Evolutionary conservation across 2,329 filamentous ascomycete genomes (phyloP).

Genomic region (Monilinia fructigena): DNA sequence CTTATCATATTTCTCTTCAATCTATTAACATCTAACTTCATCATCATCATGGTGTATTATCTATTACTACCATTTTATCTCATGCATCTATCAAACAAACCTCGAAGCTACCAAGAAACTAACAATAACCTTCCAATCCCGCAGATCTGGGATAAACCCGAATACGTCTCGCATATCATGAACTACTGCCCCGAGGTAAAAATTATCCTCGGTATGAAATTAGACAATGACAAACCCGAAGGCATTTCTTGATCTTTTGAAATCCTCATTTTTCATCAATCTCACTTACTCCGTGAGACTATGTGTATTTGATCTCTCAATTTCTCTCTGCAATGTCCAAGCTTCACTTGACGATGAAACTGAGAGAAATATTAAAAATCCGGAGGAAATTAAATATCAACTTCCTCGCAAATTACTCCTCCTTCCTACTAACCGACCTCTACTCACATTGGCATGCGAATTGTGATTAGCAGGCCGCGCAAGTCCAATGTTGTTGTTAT

Average conservation of each 20-base stretch:
- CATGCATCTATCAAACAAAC: no score
- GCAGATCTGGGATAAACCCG: conserved; percentile 48
- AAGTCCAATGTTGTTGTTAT: conserved; percentile 16
- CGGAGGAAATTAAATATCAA: background rate
- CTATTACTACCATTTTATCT: background rate
- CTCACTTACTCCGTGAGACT: background rate
- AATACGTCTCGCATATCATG: conserved; percentile 49
- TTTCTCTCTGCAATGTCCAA: background rate
- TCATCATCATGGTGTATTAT: background rate
- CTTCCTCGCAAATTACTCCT: background rate
- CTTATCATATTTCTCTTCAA: background rate
- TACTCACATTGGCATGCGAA: background rate
- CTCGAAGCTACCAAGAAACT: background rate
- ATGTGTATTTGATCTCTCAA: background rate
- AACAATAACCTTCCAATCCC: conserved; percentile 41
- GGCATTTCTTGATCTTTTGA: conserved; percentile 1
- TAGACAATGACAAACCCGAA: conserved; percentile 40
- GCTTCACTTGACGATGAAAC: no score
- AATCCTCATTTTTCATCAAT: background rate
- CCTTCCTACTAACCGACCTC: background rate
- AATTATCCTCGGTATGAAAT: conserved; percentile 57
- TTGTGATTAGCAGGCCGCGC: background rate
- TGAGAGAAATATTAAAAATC: background rate
- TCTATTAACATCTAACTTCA: no score
- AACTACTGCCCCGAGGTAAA: conserved; percentile 57